These are phyloP conservation scores for Cladophialophora chaetospira DNA, from an alignment of 2,329 filamentous ascomycete species.

Conservation along the genomic window DNA sequence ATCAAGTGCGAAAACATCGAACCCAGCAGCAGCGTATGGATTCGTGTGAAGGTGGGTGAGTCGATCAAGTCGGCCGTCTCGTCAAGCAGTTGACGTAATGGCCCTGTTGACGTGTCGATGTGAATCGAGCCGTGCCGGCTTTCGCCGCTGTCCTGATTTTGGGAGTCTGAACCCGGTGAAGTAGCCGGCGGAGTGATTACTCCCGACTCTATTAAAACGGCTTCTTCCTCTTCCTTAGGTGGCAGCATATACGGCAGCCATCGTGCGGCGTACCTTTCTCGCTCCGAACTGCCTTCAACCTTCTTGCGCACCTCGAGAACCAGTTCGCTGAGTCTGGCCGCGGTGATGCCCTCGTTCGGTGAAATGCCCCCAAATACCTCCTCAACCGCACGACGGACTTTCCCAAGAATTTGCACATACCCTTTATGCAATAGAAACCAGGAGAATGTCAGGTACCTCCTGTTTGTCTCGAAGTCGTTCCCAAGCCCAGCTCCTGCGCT, in stretches of 20 bases:
- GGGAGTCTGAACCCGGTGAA: constrained; percentile 34
- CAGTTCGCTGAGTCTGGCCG: constrained; percentile 77
- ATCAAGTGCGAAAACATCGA: constrained; percentile 82
- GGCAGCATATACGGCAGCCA: constrained; percentile 89
- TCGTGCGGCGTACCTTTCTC: constrained; percentile 62
- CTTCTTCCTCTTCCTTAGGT: constrained; percentile 69
- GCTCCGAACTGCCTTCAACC: constrained; percentile 73
- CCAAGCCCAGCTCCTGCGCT: constrained; percentile 76
- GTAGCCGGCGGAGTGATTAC: constrained; percentile 55
- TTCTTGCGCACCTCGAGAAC: constrained; percentile 80
- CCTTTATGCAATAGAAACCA: constrained; percentile 97
- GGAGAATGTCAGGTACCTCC: constrained; percentile 91
- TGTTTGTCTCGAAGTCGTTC: constrained; percentile 93
- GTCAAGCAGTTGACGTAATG: constrained; percentile 81
- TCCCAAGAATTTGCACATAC: constrained; percentile 78
- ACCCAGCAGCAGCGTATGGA: constrained; percentile 83
- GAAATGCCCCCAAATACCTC: constrained; percentile 88
- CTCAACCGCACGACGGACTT: constrained; percentile 81
- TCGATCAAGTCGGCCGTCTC: constrained; percentile 96
- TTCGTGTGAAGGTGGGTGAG: constrained; percentile 84
- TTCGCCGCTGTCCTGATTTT: constrained; percentile 17
- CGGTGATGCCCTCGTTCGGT: constrained; percentile 81
- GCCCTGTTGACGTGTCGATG: constrained; percentile 31
- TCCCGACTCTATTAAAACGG: constrained; percentile 79
- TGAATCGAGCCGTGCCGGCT: constrained; percentile 7